A percentile compares a stretch with the other conserved stretches of the same genome.
Conservation (phyloP, 73 alveolate species). For the Uronychia setigera region DNA sequence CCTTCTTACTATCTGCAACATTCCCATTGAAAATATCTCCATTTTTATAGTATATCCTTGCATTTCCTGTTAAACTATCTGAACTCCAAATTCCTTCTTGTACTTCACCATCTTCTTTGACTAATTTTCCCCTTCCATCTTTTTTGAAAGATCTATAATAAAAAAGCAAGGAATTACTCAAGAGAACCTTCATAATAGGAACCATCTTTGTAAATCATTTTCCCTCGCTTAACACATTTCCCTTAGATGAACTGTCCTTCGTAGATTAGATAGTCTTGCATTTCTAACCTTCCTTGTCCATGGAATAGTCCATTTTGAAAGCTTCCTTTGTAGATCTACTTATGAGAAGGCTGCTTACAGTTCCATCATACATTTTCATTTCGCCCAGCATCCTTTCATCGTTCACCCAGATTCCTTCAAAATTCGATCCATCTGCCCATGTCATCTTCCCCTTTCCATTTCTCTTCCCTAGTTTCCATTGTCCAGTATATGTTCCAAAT, state of each 20-base stretch:
- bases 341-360: neutral
- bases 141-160: neutral
- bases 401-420: neutral
- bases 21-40: neutral
- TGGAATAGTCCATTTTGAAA: neutral
- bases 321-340: neutral
- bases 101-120: neutral
- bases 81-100: neutral
- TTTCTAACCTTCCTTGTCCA: neutral
- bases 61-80: neutral
- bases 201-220: neutral
- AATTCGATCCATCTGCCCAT: neutral
- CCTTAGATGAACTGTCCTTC: neutral
- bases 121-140: neutral
- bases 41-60: neutral
- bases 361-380: neutral
- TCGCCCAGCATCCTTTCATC: neutral
- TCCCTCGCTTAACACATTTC: neutral
- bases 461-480: neutral
- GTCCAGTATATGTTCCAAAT: neutral
- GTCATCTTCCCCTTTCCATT: constrained; percentile 2
- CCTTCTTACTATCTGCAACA: neutral
- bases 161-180: too few relatives aligned
- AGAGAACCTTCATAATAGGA: neutral
- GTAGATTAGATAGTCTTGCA: neutral